These are phyloP conservation scores for Podila epicladia DNA, from an alignment of 192 early-diverging fungal genomes.

Conservation along the genomic window DNA sequence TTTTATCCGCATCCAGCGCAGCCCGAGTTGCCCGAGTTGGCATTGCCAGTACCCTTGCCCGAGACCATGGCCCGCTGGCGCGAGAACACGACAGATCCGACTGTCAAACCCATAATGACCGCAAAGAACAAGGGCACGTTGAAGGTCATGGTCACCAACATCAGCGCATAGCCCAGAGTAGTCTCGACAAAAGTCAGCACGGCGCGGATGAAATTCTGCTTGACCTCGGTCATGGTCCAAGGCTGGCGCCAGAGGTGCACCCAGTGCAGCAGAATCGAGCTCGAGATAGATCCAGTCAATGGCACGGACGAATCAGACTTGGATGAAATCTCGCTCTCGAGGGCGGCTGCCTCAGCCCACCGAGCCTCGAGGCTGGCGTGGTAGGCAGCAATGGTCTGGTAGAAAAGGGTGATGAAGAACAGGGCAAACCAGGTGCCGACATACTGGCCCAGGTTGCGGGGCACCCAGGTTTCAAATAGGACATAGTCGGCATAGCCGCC, in stretches of 20 bases:
- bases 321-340: conserved; percentile 1
- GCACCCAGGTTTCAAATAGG: conserved; percentile 72
- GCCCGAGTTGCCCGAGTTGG: conserved; percentile 23
- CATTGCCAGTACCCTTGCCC: conserved; percentile 3
- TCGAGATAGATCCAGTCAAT: conserved; percentile 1
- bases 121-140: conserved; percentile 70
- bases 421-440: conserved; percentile 59
- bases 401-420: conserved; percentile 63
- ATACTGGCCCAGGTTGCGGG: conserved; percentile 59
- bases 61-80: conserved; percentile 25
- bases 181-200: conserved; percentile 54
- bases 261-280: conserved; percentile 39
- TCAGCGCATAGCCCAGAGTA: conserved; percentile 60
- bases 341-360: conserved; percentile 28
- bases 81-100: conserved; percentile 60
- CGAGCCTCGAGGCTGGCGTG: conserved; percentile 45
- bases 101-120: conserved; percentile 59
- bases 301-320: conserved; percentile 17
- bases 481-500: conserved; percentile 65
- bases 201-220: conserved; percentile 45
- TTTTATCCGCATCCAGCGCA: conserved; percentile 52
- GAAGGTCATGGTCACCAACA: conserved; percentile 74
- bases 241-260: conserved; percentile 35
- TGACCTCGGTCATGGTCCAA: conserved; percentile 20
- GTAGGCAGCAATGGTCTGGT: conserved; percentile 55